Base-by-base conservation (phyloP, 2,329 filamentous ascomycete species). In the Sphaceloma murrayae region DNA sequence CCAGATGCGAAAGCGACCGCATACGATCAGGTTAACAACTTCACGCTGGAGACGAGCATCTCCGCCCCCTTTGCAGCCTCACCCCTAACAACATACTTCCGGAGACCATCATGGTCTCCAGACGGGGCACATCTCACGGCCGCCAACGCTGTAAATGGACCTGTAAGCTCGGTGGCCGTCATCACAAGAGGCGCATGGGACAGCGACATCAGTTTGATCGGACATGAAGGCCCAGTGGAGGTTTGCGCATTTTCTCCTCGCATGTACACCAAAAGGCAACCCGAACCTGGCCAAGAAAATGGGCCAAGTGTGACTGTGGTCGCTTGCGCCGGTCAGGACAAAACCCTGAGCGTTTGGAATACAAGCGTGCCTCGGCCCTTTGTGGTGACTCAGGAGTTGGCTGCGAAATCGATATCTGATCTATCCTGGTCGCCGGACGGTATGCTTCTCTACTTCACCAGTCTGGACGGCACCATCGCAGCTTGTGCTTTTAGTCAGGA, bases 71-170 rank as follows among this genome's bases (percentile, higher is more conserved):
- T 98, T 55, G 77, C 81, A 56, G 87, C 85, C 52, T 95, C 88
- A 1, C 91, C 91, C 3, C 71, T 98, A 6, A 98, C 91, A 0
- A 96, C 91, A 1, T 98, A 98, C 62, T 98, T 98, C 60, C 78
- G 91, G 49, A 74, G 91, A 51, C 96, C 88, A 61, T 96, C 89
- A 1, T 98, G 91, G 91, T 95, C 87, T 2, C 93, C 91, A 0
- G 91, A 98, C 61, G 91, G 91, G 5, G 88, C 89, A 56, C 89
- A 96, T 56, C 96, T 98, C 49, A 91, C 91, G 3, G 91, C 91
- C 3, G 86, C 91, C 5, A 98, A 98, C 61, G 88, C 91, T 0
- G 88, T 94, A 14, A 98, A 98, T 58, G 91, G 91, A 0, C 93
- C 91, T 1, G 91, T 98, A 17, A 95, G 86, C 66, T 94, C 89